Percentiles rank a stretch among this genome's conserved stretches.
Evolutionary conservation across 148 eudicot species (phyloP).

Genomic region (Dysphania ambrosioides): DNA sequence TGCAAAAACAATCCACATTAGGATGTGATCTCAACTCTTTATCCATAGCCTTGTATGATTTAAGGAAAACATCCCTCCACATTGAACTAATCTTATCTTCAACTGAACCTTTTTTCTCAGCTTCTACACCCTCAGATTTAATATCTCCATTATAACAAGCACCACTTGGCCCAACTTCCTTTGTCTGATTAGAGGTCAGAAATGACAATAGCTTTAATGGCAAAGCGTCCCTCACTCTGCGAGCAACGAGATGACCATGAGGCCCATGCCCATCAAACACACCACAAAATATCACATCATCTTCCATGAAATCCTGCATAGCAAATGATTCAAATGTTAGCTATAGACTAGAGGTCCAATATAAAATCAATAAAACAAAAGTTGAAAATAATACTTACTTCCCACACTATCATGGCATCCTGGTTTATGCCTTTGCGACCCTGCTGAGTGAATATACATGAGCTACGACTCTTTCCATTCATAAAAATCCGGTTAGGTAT

Average conservation of each 20-base stretch:
- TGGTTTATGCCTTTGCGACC: conserved; percentile 98
- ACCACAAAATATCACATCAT: conserved; percentile 82
- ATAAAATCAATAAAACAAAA: background rate
- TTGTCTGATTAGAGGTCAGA: conserved; percentile 51
- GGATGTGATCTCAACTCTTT: conserved; percentile 86
- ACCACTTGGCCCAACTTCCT: conserved; percentile 49
- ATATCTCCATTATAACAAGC: conserved; percentile 51
- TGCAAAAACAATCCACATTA: conserved; percentile 92
- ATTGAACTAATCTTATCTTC: conserved; percentile 47
- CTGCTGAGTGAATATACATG: conserved; percentile 94
- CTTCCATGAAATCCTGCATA: conserved; percentile 73
- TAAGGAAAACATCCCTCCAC: conserved; percentile 93
- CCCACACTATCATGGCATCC: conserved; percentile 99
- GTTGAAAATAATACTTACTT: conserved; percentile 47
- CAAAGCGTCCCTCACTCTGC: conserved; percentile 84
- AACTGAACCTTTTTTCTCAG: conserved; percentile 41
- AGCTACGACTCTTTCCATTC: conserved; percentile 79
- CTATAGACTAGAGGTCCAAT: background rate
- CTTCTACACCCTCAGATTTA: conserved; percentile 43
- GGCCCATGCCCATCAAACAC: conserved; percentile 99
- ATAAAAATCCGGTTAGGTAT: conserved; percentile 67
- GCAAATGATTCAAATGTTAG: conserved; percentile 13
- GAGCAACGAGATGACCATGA: conserved; percentile 93
- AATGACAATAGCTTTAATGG: conserved; percentile 71
- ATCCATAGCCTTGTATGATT: conserved; percentile 91